Evolutionary conservation across 805 yeast genomes (phyloP).

Genomic region (Yamadazyma kitorensis): DNA sequence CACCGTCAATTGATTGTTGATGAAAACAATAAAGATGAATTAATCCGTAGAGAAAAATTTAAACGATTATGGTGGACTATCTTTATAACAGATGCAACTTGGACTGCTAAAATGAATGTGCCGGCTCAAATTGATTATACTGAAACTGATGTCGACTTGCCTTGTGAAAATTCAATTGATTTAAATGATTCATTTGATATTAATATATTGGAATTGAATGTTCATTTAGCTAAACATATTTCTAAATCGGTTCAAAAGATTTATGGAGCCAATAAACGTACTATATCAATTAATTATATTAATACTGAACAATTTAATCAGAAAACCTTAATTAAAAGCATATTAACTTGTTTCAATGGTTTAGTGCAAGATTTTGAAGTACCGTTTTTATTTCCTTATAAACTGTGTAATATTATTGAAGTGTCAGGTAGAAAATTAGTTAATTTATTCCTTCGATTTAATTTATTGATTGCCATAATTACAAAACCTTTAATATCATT

Average conservation of each 20-base stretch:
- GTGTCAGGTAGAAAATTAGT: slow-evolving; percentile 24
- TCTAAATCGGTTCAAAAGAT: slow-evolving; percentile 33
- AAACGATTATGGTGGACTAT: slow-evolving; percentile 44
- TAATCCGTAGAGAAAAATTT: slow-evolving; percentile 22
- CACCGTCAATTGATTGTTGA: slow-evolving; percentile 27
- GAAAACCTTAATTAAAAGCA: slow-evolving; percentile 28
- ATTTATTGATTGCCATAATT: slow-evolving; percentile 30
- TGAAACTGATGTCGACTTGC: slow-evolving; percentile 42
- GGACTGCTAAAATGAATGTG: slow-evolving; percentile 38
- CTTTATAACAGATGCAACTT: slow-evolving; percentile 36
- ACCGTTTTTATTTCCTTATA: slow-evolving; percentile 24
- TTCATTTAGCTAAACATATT: slow-evolving; percentile 37
- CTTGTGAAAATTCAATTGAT: slow-evolving; percentile 29
- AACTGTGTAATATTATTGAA: slow-evolving; percentile 18
- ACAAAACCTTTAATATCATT: slow-evolving; percentile 33
- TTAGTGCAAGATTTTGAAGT: slow-evolving; percentile 31
- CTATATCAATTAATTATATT: slow-evolving; percentile 38
- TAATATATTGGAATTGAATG: slow-evolving; percentile 32
- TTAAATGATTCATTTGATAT: slow-evolving; percentile 29
- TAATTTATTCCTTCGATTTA: slow-evolving; percentile 35
- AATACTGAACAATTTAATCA: slow-evolving; percentile 40
- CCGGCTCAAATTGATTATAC: slow-evolving; percentile 41
- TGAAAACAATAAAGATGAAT: slow-evolving; percentile 5
- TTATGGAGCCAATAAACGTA: slow-evolving; percentile 40
- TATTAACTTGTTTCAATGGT: slow-evolving; percentile 25